phyloP scores from a whole-genome alignment of 2,329 filamentous ascomycete species.

The Penicillium hordei region DNA sequence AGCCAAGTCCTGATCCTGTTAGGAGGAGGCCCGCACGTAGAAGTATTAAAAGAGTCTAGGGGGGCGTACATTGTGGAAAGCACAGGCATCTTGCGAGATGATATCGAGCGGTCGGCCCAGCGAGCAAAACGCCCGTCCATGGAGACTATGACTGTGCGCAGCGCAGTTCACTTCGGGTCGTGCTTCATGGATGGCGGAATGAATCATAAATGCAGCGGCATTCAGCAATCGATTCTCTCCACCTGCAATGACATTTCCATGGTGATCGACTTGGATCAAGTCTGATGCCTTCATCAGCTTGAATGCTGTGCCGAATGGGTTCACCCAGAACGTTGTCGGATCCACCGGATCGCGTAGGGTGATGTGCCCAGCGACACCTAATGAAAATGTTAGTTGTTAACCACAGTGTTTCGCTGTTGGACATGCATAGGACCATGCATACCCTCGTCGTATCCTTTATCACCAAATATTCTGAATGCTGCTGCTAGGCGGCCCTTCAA shows the following conservation, averaged over 20 bases:
- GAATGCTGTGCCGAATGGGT: conserved; percentile 64
- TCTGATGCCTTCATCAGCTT: conserved; percentile 63
- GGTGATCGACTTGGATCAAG: conserved; percentile 64
- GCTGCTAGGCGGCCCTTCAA: conserved; percentile 56
- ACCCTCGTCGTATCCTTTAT: conserved; percentile 56
- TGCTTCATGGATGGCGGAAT: conserved; percentile 55
- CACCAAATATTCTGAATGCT: conserved; percentile 60
- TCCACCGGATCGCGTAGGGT: conserved; percentile 62
- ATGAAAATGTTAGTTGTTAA: neutral
- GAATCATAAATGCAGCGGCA: conserved; percentile 53
- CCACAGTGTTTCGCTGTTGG: neutral
- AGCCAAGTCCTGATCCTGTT: conserved; percentile 46
- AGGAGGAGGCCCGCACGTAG: neutral
- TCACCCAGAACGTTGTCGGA: conserved; percentile 64
- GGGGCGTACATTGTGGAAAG: conserved; percentile 43
- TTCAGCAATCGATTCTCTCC: conserved; percentile 52
- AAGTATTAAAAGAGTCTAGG: neutral
- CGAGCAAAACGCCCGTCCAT: conserved; percentile 48
- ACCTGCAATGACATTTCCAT: conserved; percentile 63
- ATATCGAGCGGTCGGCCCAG: conserved; percentile 47
- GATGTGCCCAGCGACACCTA: conserved; percentile 63
- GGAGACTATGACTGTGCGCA: conserved; percentile 56
- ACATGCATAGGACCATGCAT: neutral
- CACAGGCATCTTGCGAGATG: conserved; percentile 48
- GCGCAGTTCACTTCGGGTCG: conserved; percentile 57